A percentile compares a stretch with the other conserved stretches of the same genome.
These are phyloP conservation scores for Limonium bicolor DNA, from an alignment of 148 eudicot species.

Conservation along the genomic window DNA sequence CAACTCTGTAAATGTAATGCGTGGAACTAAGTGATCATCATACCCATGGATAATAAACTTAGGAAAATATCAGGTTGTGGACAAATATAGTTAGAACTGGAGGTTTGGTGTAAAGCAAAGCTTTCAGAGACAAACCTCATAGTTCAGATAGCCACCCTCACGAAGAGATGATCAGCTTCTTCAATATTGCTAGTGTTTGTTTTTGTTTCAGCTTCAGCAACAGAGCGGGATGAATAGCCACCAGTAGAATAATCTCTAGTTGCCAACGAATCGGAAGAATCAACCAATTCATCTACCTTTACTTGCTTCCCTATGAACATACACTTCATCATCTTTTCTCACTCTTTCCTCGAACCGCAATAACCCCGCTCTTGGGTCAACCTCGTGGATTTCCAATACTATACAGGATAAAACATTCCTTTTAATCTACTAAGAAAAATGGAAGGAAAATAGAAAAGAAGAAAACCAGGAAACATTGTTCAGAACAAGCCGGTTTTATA, in stretches of 20 bases:
- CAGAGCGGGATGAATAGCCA: conserved; percentile 32
- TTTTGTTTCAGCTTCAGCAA: conserved; percentile 24
- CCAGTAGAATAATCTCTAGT: conserved; percentile 56
- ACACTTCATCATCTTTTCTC: conserved; percentile 59
- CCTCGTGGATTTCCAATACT: too few species aligned
- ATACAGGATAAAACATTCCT: too few species aligned
- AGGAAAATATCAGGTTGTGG: background rate
- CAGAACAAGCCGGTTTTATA: too few species aligned
- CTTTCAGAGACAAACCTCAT: conserved; percentile 60
- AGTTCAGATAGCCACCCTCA: conserved; percentile 69
- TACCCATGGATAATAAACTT: background rate
- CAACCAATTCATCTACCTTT: conserved; percentile 25
- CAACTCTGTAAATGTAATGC: too few species aligned
- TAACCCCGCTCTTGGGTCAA: too few species aligned
- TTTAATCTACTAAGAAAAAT: too few species aligned
- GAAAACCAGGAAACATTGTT: too few species aligned
- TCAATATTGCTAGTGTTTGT: conserved; percentile 35
- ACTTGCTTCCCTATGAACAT: conserved; percentile 56
- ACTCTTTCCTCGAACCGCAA: too few species aligned
- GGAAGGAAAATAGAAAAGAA: too few species aligned
- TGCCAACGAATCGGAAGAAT: conserved; percentile 65
- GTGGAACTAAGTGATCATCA: too few species aligned
- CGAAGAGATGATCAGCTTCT: conserved; percentile 92
- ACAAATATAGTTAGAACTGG: background rate
- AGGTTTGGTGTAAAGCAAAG: too few species aligned